Evolutionary conservation across 2,329 filamentous ascomycete species (phyloP).

Genomic region (Colletotrichum gigasporum): DNA sequence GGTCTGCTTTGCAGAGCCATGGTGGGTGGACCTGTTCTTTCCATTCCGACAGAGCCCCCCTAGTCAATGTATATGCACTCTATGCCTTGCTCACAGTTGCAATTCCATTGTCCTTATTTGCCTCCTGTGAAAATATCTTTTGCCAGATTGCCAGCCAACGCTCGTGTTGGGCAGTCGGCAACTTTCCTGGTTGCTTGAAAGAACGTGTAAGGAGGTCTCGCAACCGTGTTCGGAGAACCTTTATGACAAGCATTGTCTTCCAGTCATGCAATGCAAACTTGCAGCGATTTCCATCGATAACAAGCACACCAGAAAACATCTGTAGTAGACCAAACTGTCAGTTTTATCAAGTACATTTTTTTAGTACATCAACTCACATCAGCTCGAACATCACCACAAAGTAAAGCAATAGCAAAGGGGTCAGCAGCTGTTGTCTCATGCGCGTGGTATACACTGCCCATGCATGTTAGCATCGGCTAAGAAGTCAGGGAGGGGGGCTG

Average conservation of each 20-base stretch:
- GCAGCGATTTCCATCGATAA: conserved; percentile 87
- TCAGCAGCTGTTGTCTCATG: conserved; percentile 87
- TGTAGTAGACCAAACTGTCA: conserved; percentile 47
- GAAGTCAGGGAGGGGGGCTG: not conserved
- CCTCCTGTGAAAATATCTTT: conserved; percentile 70
- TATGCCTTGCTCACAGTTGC: conserved; percentile 41
- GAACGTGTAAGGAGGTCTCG: conserved; percentile 78
- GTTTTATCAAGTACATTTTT: not conserved
- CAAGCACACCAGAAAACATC: conserved; percentile 87
- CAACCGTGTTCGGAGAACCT: conserved; percentile 77
- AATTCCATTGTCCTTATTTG: conserved; percentile 43
- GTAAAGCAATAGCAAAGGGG: conserved; percentile 82
- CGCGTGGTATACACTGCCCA: conserved; percentile 79
- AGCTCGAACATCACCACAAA: conserved; percentile 90
- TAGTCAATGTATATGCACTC: not conserved
- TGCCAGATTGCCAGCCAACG: conserved; percentile 82
- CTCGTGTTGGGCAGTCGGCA: conserved; percentile 72
- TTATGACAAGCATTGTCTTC: conserved; percentile 91
- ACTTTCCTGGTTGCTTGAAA: conserved; percentile 74
- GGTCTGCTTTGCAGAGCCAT: too few species aligned
- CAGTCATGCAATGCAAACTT: conserved; percentile 87
- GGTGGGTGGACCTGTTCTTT: too few species aligned
- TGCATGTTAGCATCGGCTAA: conserved; percentile 34
- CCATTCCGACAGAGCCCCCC: too few species aligned
- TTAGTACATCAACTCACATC: conserved; percentile 64